Conservation (phyloP, 345 rosid species). For the Viola odorata region DNA sequence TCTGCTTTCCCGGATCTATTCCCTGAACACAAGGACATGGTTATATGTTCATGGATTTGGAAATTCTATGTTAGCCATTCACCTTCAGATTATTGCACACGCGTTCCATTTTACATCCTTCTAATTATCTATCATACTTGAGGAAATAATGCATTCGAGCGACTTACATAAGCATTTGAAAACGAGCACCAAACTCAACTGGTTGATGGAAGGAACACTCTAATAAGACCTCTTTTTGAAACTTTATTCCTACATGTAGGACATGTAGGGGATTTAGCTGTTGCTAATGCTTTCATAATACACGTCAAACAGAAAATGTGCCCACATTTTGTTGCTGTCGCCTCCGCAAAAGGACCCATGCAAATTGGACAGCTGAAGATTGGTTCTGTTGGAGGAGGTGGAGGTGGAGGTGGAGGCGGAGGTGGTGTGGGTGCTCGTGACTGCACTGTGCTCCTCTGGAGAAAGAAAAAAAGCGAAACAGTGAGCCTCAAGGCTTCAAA, state of each 20-base stretch:
- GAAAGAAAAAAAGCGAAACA: neutral
- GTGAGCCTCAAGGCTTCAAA: neutral
- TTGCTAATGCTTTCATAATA: slow-evolving; percentile 52
- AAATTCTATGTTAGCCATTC: neutral
- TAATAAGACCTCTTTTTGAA: slow-evolving; percentile 51
- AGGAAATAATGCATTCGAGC: slow-evolving; percentile 1
- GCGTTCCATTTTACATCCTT: neutral
- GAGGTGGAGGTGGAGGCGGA: slow-evolving; percentile 28
- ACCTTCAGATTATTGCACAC: neutral
- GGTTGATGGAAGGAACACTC: slow-evolving; percentile 85
- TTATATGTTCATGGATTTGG: neutral
- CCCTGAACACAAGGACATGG: neutral
- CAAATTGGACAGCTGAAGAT: slow-evolving; percentile 89
- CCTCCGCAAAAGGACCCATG: slow-evolving; percentile 66
- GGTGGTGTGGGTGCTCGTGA: slow-evolving; percentile 15
- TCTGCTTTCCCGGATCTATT: neutral
- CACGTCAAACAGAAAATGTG: slow-evolving; percentile 87
- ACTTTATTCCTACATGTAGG: slow-evolving; percentile 87
- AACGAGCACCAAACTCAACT: slow-evolving; percentile 6
- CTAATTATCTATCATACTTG: neutral
- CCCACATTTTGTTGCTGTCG: slow-evolving; percentile 86
- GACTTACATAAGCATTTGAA: slow-evolving; percentile 18
- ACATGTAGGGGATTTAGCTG: slow-evolving; percentile 83
- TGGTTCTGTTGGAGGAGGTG: slow-evolving; percentile 58
- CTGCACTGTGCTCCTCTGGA: slow-evolving; percentile 31